phyloP scores from a whole-genome alignment of 345 rosid genomes.

The Chamaenerion angustifolium region DNA sequence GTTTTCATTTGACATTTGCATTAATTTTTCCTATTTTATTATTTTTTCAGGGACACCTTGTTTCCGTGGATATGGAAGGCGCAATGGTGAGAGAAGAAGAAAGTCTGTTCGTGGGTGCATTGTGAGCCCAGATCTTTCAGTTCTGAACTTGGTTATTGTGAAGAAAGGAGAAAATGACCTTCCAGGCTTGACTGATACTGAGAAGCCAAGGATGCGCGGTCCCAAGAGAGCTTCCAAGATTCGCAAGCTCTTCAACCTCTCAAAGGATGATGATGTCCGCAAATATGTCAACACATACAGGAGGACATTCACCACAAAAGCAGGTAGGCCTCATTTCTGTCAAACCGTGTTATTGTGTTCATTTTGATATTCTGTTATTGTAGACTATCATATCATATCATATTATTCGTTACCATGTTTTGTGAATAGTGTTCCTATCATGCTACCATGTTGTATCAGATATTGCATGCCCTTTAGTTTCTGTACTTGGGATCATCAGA shows the following conservation, averaged over 20 bases:
- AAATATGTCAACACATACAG: conserved; percentile 75
- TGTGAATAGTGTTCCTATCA: background rate
- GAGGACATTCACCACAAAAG: conserved; percentile 56
- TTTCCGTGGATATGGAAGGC: conserved; percentile 69
- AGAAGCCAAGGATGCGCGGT: conserved; percentile 76
- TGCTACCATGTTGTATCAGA: background rate
- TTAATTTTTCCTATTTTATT: background rate
- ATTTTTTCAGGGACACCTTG: conserved; percentile 51
- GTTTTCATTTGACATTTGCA: background rate
- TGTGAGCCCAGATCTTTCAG: conserved; percentile 71
- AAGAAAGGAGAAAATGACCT: conserved; percentile 70
- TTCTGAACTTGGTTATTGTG: conserved; percentile 65
- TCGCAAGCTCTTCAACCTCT: conserved; percentile 57
- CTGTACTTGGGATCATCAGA: background rate
- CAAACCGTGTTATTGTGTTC: too few species aligned
- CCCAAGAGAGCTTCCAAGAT: conserved; percentile 81
- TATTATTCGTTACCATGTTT: too few species aligned
- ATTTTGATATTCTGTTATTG: too few species aligned
- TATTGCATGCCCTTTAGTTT: background rate
- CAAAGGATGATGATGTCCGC: conserved; percentile 70
- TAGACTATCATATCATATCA: too few species aligned
- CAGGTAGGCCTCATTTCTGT: conserved; percentile 18
- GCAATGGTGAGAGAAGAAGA: conserved; percentile 63
- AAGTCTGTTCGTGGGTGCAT: conserved; percentile 89
- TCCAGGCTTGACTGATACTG: conserved; percentile 62